Base-by-base conservation (phyloP, 257 asterid species). In the Rhazya stricta region DNA sequence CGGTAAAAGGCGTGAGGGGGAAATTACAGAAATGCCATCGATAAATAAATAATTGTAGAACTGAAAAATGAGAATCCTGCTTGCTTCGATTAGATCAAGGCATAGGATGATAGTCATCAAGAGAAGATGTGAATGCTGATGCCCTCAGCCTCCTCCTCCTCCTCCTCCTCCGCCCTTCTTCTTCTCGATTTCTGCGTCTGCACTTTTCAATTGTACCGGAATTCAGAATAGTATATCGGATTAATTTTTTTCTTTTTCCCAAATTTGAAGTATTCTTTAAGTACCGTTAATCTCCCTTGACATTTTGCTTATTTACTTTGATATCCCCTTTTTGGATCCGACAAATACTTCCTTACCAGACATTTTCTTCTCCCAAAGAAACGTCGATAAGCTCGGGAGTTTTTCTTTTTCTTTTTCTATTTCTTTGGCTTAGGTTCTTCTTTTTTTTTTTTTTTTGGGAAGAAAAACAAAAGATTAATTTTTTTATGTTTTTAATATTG, bases 51-150 rank as follows among this genome's bases (percentile, higher is more conserved):
- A 56, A 3, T 12, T 23, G 25, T 8, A 53, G 25, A 0, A 25
- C 0, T 5, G 2, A 25, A 37, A 54, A 5, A 1, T 1, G 48
- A 63, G 12, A 21, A 5, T 32, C 25, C 56, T 48, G 30, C 16
- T 45, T 63, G 72, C 53, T 63, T 75, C 73, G 73, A 50, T 65
- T 75, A 36, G 76, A 77, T 70, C 80, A 77, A 71, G 53, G 80
- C 65, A 16, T 10, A 34, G 69, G 27, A 32, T 34, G 68, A 30
- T 62, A 32, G 43, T 72, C 69, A 13, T 46, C 8, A 5, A 29
- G 67, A n/a, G 76, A 45, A n/a, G 66, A 50, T 65, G 78, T 11
- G 70, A 65, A 19, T 36, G 65, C 25, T 67, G 48, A 76, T 53
- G 45, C 67, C 67, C 53, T 43, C 61, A 54, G 30, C 78, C 9